phyloP scores from a whole-genome alignment of 2,329 filamentous ascomycete genomes.

The Exserohilum rostratum region DNA sequence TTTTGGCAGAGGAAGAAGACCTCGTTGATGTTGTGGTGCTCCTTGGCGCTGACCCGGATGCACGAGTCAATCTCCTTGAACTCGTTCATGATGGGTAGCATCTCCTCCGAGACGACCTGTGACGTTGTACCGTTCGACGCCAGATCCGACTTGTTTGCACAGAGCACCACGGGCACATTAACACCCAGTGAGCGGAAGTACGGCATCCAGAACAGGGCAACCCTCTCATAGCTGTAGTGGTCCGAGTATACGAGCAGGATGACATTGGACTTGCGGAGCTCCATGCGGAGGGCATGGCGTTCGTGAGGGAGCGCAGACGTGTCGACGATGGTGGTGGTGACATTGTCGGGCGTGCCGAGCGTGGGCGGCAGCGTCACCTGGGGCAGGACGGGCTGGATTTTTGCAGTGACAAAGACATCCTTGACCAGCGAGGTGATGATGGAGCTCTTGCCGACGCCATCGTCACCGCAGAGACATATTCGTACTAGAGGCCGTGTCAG shows the following conservation, averaged over 20 bases:
- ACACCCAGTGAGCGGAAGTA: constrained; percentile 98
- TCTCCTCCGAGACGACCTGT: constrained; percentile 93
- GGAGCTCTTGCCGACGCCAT: constrained; percentile 63
- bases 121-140: constrained; percentile 74
- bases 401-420: constrained; percentile 92
- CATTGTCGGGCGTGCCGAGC: constrained; percentile 92
- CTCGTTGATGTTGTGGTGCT: constrained; percentile 90
- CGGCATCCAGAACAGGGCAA: constrained; percentile 97
- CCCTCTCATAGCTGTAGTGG: constrained; percentile 97
- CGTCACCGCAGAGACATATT: constrained; percentile 95
- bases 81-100: constrained; percentile 97
- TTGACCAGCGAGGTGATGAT: constrained; percentile 95
- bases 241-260: constrained; percentile 97
- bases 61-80: constrained; percentile 99
- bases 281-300: constrained; percentile 84
- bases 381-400: constrained; percentile 92
- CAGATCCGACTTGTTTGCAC: constrained; percentile 96
- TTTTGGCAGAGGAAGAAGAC: constrained; percentile 99
- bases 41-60: constrained; percentile 89
- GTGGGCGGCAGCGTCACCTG: constrained; percentile 94
- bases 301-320: constrained; percentile 95
- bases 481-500: constrained; percentile 63
- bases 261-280: constrained; percentile 95
- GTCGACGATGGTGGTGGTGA: constrained; percentile 96
- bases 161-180: constrained; percentile 95